Evolutionary conservation across 169 alveolate species (phyloP).

Genomic region (Theileria sp.): DNA sequence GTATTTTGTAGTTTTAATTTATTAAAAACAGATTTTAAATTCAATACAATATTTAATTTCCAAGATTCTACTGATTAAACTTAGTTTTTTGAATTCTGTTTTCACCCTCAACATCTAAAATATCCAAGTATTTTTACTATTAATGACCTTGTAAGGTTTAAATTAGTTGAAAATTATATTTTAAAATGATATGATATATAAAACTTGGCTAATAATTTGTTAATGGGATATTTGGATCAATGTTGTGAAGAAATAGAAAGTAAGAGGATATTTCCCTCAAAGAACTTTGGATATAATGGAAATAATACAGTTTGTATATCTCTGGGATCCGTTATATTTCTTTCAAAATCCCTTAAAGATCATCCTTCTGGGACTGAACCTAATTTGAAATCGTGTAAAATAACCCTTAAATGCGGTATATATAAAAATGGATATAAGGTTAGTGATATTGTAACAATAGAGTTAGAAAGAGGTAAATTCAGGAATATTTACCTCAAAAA

Average conservation of each 20-base stretch:
- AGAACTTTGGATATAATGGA: not conserved
- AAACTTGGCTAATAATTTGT: not conserved
- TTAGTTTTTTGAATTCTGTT: not conserved
- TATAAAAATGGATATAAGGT: not conserved
- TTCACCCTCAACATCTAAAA: not conserved
- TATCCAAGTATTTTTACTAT: not conserved
- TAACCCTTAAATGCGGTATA: not conserved
- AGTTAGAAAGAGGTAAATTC: not conserved
- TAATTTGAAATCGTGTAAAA: not conserved
- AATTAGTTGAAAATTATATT: too few species aligned
- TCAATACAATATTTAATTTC: too few species aligned
- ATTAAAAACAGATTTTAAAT: too few species aligned
- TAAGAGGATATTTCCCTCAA: conserved; percentile 4
- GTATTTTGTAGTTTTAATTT: too few species aligned
- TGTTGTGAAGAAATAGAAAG: not conserved
- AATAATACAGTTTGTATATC: not conserved
- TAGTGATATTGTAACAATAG: not conserved
- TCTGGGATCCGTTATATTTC: not conserved
- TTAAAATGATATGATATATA: too few species aligned
- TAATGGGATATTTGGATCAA: not conserved
- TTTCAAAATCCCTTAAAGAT: not conserved
- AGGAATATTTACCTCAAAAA: not conserved
- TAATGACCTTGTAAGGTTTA: too few species aligned
- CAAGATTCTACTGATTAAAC: not conserved
- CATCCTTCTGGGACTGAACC: not conserved